Base-by-base conservation (phyloP, 1,284 basidiomycete species). In the Cutaneotrichosporon cyanovorans region DNA sequence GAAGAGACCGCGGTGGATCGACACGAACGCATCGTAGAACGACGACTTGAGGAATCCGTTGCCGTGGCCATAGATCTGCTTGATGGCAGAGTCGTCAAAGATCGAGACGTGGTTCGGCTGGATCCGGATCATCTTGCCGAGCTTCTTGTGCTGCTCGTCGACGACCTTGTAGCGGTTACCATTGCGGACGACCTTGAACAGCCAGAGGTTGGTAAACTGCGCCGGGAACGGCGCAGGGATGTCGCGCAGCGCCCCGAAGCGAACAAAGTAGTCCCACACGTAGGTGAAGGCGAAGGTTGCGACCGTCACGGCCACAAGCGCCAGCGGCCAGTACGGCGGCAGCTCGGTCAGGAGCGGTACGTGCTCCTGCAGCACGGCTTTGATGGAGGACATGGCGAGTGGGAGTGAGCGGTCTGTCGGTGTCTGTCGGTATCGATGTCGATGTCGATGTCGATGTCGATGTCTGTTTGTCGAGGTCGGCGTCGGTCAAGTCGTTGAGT, bases 81-180 rank as follows among this genome's bases (percentile, higher is more conserved):
- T 78, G 19, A 91, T 77, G 0, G 87, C 87, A 1, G 79, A 79
- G 0, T 87, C 84, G 62, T 87, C 82, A 16, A 85, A 80, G 46
- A 92, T 78, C 4, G 86, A 89, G 20, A 90, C 73, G 61, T 91
- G 86, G 66, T 90, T 88, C 0, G 89, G 88, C 0, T 86, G 85
- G 49, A 93, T 74, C 54, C 89, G 84, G n/a, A 90, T 83, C 45
- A 89, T 77, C 2, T 78, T 79, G 34, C 86, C 86, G 55, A 87
- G 78, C 73, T 81, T 81, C 63, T 77, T 58, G 68, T 93, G 89
- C 58, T 85, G 70, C 52, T 80, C 65, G 61, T 93, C 87, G 2
- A 93, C 81, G 2, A 77, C 71, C 57, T 85, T 80, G 19, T 82
- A 87, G 37, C 89, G 79, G 51, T 86, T 80, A 1, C 89, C 87